These are phyloP conservation scores for Pharus latifolius DNA, from an alignment of 176 grass and related monocot species.

Conservation along the genomic window DNA sequence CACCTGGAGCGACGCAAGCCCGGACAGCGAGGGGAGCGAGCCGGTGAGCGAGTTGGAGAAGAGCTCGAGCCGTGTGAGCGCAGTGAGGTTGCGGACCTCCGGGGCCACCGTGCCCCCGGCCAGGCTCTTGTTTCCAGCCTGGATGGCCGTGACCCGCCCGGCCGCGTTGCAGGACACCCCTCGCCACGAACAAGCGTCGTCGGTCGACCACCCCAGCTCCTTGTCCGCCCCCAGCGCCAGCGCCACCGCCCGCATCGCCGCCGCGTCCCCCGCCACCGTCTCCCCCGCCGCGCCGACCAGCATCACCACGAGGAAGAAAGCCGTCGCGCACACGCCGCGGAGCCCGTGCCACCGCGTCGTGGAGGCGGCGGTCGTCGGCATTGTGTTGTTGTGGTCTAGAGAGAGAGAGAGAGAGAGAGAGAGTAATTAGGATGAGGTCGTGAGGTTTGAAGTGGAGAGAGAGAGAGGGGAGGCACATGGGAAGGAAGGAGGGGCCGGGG, in stretches of 20 bases:
- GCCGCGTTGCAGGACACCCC: conserved; percentile 27
- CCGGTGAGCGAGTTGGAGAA: conserved; percentile 37
- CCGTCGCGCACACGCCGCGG: not conserved
- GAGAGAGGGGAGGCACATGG: conserved; percentile 29
- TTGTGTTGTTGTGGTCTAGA: not conserved
- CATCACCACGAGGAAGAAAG: not conserved
- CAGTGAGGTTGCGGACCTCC: conserved; percentile 54
- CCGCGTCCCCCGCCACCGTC: conserved; percentile 16
- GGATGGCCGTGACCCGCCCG: conserved; percentile 46
- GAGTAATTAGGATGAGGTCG: not conserved
- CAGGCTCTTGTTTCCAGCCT: conserved; percentile 15
- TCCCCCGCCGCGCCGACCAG: not conserved
- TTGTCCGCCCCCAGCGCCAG: conserved; percentile 26
- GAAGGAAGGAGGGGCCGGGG: not conserved
- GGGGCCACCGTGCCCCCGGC: conserved; percentile 35
- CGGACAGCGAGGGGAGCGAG: conserved; percentile 38
- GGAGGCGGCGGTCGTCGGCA: conserved; percentile 14
- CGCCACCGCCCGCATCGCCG: conserved; percentile 47
- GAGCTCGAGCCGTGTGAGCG: conserved; percentile 57
- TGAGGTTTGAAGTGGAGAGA: conserved; percentile 26
- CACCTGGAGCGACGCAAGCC: conserved; percentile 32
- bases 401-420: not conserved
- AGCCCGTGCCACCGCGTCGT: not conserved
- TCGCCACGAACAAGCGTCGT: conserved; percentile 49
- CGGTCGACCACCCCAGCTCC: conserved; percentile 23